Evolutionary conservation across 768 basidiomycete genomes (phyloP), one percentile per base, ranked within the genome.

Genomic region (Naganishia friedmannii): DNA sequence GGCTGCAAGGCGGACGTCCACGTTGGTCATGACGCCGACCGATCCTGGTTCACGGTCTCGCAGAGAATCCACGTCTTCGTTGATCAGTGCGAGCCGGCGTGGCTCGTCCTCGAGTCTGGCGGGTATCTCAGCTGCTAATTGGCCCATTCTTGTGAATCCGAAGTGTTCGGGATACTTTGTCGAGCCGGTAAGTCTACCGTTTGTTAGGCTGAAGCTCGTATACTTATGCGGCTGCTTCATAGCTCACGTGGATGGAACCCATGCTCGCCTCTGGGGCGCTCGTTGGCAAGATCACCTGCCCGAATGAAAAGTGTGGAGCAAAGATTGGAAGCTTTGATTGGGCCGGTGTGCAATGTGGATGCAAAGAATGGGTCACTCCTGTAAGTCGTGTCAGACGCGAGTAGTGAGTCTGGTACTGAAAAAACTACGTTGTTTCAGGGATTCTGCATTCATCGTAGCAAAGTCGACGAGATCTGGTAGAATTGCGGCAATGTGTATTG

Each of bases 311-410:
- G 76, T 99, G 96, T 75, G 85, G 86, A 2, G 88, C 87, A 29
- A 99, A 99, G 83, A 84, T 99, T 21, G 96, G 96, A 2, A 96
- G 91, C 79, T 98, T 88, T 75, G 93, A 96, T 78, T 99, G 96
- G 96, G 92, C 93, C 5, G 95, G 95, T 0, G 88, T 91, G 32
- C 87, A 88, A 75, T 95, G 93, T 77, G 89, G 91, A 28, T 97
- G 93, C 77, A 90, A 89, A 75, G 87, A 88, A 76, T 97, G 93
- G 93, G 90, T 95, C 31, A 89, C 88, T 10, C 93, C 93, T 53
- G 93, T 93, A 74, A 77, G 89, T 73, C 55, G 26, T 46, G 72
- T 32, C 9, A 6, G 19, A 19, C 13, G 15, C 6, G 51, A 53
- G 32, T 29, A 66, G 32, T 32, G 23, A 67, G 13, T 21, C 45